Conservation (phyloP, 345 rosid genomes). For the Corchorus capsularis region DNA sequence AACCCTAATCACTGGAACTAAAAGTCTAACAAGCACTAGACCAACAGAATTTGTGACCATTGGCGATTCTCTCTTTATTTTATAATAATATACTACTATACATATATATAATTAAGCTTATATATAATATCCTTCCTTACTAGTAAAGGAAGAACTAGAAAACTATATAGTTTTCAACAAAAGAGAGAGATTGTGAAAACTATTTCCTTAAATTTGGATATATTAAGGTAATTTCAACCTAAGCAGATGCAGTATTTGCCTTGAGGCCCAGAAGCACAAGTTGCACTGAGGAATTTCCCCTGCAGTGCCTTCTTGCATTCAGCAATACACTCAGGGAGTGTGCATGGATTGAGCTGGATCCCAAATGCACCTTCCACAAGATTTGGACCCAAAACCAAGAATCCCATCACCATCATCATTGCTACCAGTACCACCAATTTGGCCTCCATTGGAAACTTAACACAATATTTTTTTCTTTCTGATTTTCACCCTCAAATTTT, state of each 20-base stretch:
- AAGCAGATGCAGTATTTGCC: slow-evolving; percentile 39
- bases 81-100: too few species aligned
- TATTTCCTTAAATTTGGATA: neutral
- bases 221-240: slow-evolving; percentile 12
- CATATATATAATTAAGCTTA: too few species aligned
- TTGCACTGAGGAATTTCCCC: slow-evolving; percentile 36
- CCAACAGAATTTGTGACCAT: too few species aligned
- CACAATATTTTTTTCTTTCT: neutral
- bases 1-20: too few species aligned
- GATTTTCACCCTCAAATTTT: neutral
- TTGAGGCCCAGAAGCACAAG: slow-evolving; percentile 30
- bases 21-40: too few species aligned
- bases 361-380: slow-evolving; percentile 33
- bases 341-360: slow-evolving; percentile 40
- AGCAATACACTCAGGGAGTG: slow-evolving; percentile 34
- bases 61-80: too few species aligned
- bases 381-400: slow-evolving; percentile 18
- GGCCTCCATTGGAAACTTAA: slow-evolving; percentile 15
- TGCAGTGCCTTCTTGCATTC: slow-evolving; percentile 34
- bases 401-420: neutral
- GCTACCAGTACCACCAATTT: neutral
- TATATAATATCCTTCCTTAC: neutral
- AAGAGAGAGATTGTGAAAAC: neutral
- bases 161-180: neutral
- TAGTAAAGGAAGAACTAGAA: neutral